Evolutionary conservation across 352 stramenopile genomes (phyloP).

Genomic region (Globisporangium viniferum): DNA sequence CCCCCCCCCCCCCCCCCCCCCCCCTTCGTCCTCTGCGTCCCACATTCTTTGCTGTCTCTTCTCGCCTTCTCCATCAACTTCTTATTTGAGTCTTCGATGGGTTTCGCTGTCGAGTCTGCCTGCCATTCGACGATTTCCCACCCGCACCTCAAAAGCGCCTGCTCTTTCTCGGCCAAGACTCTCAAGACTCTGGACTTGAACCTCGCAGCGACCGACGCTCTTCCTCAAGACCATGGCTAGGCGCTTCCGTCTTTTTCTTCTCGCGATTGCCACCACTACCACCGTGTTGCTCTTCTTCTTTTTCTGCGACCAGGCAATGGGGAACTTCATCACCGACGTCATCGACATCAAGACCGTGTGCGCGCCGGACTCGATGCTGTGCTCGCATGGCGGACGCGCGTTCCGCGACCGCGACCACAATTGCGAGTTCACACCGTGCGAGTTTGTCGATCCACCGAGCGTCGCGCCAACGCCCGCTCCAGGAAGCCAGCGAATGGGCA

Average conservation of each 20-base stretch:
- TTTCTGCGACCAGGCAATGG: neutral
- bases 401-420: slow-evolving; percentile 33
- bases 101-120: neutral
- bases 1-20: too few species aligned
- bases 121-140: neutral
- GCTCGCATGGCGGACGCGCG: slow-evolving; percentile 32
- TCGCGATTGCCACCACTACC: neutral
- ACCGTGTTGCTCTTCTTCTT: neutral
- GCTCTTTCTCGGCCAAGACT: neutral
- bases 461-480: slow-evolving; percentile 5
- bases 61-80: neutral
- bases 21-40: neutral
- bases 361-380: slow-evolving; percentile 33
- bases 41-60: neutral
- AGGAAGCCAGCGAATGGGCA: slow-evolving; percentile 15
- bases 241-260: neutral
- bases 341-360: slow-evolving; percentile 32
- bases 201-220: neutral
- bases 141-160: neutral
- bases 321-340: slow-evolving; percentile 19
- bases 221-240: neutral
- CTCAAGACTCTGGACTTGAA: neutral
- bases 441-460: slow-evolving; percentile 21
- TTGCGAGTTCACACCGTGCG: slow-evolving; percentile 47
- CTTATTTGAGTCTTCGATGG: slow-evolving; percentile 5